Conservation (phyloP, 768 basidiomycete genomes). For the Boletus eberwhitei region DNA sequence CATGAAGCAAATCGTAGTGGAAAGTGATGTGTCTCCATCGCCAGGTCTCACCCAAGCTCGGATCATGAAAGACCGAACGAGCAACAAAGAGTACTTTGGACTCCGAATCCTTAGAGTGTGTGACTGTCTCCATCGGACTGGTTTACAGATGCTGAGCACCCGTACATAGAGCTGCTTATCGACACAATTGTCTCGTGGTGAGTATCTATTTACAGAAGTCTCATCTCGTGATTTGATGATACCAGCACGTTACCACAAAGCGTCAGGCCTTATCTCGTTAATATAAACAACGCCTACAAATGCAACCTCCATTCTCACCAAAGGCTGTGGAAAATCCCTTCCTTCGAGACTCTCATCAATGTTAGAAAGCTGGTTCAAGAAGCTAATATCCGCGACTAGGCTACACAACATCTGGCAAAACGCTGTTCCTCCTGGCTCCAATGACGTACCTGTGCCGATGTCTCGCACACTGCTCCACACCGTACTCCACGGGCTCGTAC, state of each 20-base stretch:
- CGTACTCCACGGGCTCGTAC: slow-evolving; percentile 13
- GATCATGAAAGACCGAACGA: too few species aligned
- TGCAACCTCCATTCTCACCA: background rate
- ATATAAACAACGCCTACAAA: background rate
- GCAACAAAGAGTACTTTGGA: background rate
- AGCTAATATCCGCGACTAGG: slow-evolving; percentile 8
- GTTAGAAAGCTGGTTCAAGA: slow-evolving; percentile 4
- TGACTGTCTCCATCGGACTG: background rate
- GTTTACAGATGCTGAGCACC: background rate
- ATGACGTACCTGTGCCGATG: slow-evolving; percentile 19
- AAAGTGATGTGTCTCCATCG: background rate
- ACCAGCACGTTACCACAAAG: background rate
- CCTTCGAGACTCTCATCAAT: slow-evolving; percentile 2
- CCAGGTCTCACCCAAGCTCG: background rate
- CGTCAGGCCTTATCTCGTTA: background rate
- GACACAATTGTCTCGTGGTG: background rate
- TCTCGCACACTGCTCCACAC: slow-evolving; percentile 14
- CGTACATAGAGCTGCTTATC: background rate
- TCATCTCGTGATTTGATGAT: slow-evolving; percentile 3
- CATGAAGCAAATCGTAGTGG: too few species aligned
- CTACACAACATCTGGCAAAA: background rate
- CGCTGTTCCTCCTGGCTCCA: slow-evolving; percentile 9
- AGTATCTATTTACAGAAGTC: background rate
- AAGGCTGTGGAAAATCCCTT: background rate
- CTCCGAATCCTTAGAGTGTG: background rate